Evolutionary conservation across 345 rosid species (phyloP).

Genomic region (Gossypium anomalum): DNA sequence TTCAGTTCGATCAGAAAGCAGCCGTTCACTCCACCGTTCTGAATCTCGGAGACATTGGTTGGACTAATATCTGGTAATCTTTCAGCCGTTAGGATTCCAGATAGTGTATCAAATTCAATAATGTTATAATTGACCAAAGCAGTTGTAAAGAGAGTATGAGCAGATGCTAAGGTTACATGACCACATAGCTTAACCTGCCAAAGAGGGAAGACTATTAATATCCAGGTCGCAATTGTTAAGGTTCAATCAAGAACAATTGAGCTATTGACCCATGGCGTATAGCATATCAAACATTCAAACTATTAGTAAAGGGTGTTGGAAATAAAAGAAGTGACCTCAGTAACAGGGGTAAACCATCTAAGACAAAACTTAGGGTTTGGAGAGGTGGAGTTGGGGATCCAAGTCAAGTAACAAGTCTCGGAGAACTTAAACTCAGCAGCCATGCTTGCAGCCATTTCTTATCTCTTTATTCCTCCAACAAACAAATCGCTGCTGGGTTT

Average conservation of each 20-base stretch:
- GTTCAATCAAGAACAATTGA: not conserved
- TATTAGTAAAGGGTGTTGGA: not conserved
- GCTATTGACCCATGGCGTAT: no score
- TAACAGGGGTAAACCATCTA: slow-evolving; percentile 62
- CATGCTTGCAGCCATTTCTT: slow-evolving; percentile 62
- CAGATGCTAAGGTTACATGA: slow-evolving; percentile 85
- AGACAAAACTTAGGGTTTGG: slow-evolving; percentile 41
- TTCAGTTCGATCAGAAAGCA: slow-evolving; percentile 48
- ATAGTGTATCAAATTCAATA: slow-evolving; percentile 62
- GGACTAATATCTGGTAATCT: slow-evolving; percentile 23
- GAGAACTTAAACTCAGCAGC: slow-evolving; percentile 64
- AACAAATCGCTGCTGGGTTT: slow-evolving; percentile 79
- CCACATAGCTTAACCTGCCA: slow-evolving; percentile 52
- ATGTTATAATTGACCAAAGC: slow-evolving; percentile 42
- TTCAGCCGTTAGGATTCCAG: slow-evolving; percentile 64
- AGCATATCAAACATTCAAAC: not conserved
- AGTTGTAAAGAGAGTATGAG: slow-evolving; percentile 54
- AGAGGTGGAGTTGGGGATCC: not conserved
- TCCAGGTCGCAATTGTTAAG: not conserved
- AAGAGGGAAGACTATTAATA: not conserved
- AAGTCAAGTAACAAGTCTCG: slow-evolving; percentile 47
- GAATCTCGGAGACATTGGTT: slow-evolving; percentile 12
- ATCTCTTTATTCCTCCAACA: slow-evolving; percentile 57
- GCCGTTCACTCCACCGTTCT: slow-evolving; percentile 12
- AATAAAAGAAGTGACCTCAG: slow-evolving; percentile 28